Evolutionary conservation across 345 rosid genomes (phyloP), one percentile per base, ranked within the genome.

Genomic region (Pistacia integerrima): DNA sequence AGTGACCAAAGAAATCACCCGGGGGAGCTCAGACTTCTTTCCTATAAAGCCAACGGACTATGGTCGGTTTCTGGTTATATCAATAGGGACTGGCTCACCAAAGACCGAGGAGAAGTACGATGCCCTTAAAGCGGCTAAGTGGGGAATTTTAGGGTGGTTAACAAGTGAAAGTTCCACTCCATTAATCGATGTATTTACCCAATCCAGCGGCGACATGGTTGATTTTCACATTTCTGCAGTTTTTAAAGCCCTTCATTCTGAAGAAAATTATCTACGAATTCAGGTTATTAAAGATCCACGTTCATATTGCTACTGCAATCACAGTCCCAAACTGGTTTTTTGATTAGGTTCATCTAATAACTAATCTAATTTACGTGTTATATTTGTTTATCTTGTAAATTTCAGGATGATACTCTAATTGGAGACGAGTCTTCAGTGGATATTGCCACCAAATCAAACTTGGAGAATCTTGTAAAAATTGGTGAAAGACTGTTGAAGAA

Each of bases 401-500:
- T 5, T 54, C 74, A 89, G 89, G 88, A 85, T 76, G 90, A 90
- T 55, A 85, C 85, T 6, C 63, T 90, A 35, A 74, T 1, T 4
- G 89, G 89, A 8, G 76, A 74, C 18, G 76, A 77, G 20, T 72
- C 87, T 14, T 83, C 88, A 1, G 85, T 85, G 36, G 95, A 91
- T 76, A 49, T 87, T 28, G 84, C 93, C 8, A 89, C 90, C 2
- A 61, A 77, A 8, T 84, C 85, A 12, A 89, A 89, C 78, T 74
- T 90, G 35, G 78, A 86, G n/a, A 59, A 77, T 59, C 81, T 91
- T 0, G 83, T 69, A 9, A 85, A 82, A 82, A 83, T 77, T 11
- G 95, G 90, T 55, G 83, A 85, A 17, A 73, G 81, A n/a, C 74
- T 91, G 69, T 75, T 88, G 52, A 89, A 83, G 76, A 85, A 89